Evolutionary conservation across 352 stramenopile genomes (phyloP).

Genomic region (Phytopythium boreale): DNA sequence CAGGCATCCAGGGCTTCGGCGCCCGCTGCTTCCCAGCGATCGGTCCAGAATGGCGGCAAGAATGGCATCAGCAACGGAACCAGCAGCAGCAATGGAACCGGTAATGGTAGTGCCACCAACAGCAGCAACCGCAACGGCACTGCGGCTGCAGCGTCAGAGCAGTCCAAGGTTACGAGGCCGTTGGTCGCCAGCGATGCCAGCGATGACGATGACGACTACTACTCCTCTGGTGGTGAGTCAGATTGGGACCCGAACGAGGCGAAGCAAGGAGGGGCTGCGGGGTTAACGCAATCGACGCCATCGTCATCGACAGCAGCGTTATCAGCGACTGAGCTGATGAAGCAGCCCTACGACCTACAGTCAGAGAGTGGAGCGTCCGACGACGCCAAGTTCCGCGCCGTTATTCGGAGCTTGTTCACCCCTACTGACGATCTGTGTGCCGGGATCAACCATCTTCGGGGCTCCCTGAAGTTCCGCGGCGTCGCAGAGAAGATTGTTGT

Average conservation of each 20-base stretch:
- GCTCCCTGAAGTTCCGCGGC: slow-evolving; percentile 58
- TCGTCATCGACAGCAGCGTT: neutral
- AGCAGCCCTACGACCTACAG: slow-evolving; percentile 40
- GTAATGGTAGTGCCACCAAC: neutral
- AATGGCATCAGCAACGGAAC: neutral
- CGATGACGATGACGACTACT: slow-evolving; percentile 56
- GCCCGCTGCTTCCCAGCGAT: neutral
- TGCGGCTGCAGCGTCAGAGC: slow-evolving; percentile 4
- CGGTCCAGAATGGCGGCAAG: neutral
- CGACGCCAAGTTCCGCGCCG: slow-evolving; percentile 59
- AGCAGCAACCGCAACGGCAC: neutral
- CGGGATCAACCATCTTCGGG: slow-evolving; percentile 50
- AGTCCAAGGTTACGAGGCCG: slow-evolving; percentile 36
- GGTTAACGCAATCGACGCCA: neutral
- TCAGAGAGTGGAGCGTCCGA: slow-evolving; percentile 40
- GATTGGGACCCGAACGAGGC: slow-evolving; percentile 28
- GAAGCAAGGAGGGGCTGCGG: slow-evolving; percentile 12
- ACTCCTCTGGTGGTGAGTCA: slow-evolving; percentile 35
- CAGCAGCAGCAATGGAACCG: neutral
- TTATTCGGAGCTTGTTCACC: slow-evolving; percentile 78
- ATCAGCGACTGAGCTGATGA: slow-evolving; percentile 28
- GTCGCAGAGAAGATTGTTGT: slow-evolving; percentile 46
- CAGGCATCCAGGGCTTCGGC: neutral
- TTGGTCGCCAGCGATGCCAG: slow-evolving; percentile 64
- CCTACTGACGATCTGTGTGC: slow-evolving; percentile 54